Base-by-base conservation (phyloP, 257 asterid genomes). In the Nicotiana obtusifolia region DNA sequence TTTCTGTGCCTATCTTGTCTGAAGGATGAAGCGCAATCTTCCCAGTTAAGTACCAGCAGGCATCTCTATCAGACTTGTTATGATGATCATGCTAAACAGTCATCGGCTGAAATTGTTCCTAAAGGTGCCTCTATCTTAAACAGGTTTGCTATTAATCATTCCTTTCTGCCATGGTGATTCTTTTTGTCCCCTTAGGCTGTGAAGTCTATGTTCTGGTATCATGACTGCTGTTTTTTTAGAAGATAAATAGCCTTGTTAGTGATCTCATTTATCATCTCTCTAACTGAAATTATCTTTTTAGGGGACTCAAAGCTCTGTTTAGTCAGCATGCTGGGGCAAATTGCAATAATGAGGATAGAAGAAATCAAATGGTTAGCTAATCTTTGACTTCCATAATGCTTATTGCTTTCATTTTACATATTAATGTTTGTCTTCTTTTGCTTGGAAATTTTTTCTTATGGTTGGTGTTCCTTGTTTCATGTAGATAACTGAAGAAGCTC, bases 1-100 rank as follows among this genome's bases (percentile, higher is more conserved):
- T 47, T 47, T 75, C 62, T 49, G 4, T 75, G 16, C 79, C 62
- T 24, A 49, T 75, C 62, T 24, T 75, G 62, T 49, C 77, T 82
- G 88, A 81, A 93, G 97, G 97, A 88, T 82, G 97, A 86, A 81
- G 76, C 60, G 67, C 89, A 73, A 64, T 85, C 90, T 81, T 86
- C 93, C 78, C 84, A 77, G 82, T 71, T 87, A 78, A 78, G 87
- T 71, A 68, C 77, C 54, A 81, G 84, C 84, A 80, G 86, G 86
- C 91, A 91, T 67, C 81, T 82, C 31, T 62, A 77, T 80, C 92
- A 83, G 81, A 85, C 86, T 41, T 87, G 87, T 84, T 83, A 86
- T 60, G 93, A 87, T 86, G 89, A 90, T 89, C 87, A 82, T 41
- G 82, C 80, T 65, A 84, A 64, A 77, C 89, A 71, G 83, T 85